phyloP scores from a whole-genome alignment of 1,284 basidiomycete genomes.

The Rugiboletus extremiorientalis region DNA sequence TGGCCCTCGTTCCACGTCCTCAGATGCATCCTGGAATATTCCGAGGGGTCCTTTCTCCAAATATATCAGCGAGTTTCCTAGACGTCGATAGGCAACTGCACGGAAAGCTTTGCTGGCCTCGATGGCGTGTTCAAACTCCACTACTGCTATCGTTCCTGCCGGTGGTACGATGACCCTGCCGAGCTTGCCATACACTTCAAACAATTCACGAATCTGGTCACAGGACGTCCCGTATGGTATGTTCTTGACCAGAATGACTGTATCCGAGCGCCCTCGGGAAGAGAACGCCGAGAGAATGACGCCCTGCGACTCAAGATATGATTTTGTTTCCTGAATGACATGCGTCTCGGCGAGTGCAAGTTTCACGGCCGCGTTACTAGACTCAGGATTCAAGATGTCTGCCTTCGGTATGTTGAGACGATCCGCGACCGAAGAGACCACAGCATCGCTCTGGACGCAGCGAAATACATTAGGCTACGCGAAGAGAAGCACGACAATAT shows the following conservation, averaged over 20 bases:
- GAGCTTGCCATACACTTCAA: conserved; percentile 78
- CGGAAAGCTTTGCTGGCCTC: conserved; percentile 80
- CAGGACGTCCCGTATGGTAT: conserved; percentile 89
- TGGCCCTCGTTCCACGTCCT: conserved; percentile 10
- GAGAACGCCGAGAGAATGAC: conserved; percentile 62
- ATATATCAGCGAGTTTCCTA: conserved; percentile 90
- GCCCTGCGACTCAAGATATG: conserved; percentile 79
- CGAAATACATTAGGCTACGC: conserved; percentile 21
- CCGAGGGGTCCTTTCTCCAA: conserved; percentile 90
- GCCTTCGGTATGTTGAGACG: conserved; percentile 84
- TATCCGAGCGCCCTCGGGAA: conserved; percentile 65
- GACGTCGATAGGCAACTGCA: conserved; percentile 81
- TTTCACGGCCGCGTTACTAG: conserved; percentile 83
- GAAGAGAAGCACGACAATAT: conserved; percentile 10
- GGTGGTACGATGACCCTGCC: conserved; percentile 84
- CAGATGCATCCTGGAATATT: conserved; percentile 58
- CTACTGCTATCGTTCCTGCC: conserved; percentile 91
- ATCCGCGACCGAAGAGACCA: conserved; percentile 80
- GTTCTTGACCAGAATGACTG: conserved; percentile 93
- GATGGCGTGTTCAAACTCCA: conserved; percentile 77
- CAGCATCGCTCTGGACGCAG: conserved; percentile 77
- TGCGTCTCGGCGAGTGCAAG: conserved; percentile 96
- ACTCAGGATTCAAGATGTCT: conserved; percentile 81
- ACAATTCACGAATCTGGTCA: conserved; percentile 76
- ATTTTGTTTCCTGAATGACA: conserved; percentile 93